phyloP scores from a whole-genome alignment of 768 basidiomycete species.

The Boletus subparvulus region DNA sequence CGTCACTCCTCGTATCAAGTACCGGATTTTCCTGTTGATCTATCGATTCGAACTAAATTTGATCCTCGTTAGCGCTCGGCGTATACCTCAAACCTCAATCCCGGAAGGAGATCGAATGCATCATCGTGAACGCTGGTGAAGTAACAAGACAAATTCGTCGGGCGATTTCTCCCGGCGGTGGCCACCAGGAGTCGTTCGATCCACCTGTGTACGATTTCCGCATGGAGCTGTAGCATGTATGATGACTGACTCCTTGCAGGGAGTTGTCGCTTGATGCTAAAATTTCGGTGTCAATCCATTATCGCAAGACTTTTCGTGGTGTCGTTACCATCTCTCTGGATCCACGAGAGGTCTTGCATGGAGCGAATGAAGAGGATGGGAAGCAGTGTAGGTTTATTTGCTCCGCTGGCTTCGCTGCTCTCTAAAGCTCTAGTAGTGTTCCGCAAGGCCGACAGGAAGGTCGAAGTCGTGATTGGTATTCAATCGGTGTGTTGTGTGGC shows the following conservation, averaged over 20 bases:
- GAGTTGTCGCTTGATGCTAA: neutral
- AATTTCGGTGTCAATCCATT: neutral
- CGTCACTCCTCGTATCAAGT: neutral
- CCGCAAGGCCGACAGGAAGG: neutral
- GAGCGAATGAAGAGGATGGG: neutral
- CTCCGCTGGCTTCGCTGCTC: neutral
- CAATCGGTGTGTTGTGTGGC: neutral
- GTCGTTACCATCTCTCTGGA: neutral
- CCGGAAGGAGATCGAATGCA: neutral
- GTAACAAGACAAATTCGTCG: neutral
- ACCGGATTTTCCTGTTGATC: neutral
- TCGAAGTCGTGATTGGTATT: neutral
- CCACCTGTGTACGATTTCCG: neutral
- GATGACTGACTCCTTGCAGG: neutral
- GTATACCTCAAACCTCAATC: neutral
- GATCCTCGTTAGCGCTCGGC: neutral
- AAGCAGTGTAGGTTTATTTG: neutral
- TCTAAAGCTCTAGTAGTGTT: neutral
- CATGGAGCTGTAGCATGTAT: neutral
- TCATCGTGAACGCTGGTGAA: neutral
- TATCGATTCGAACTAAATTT: neutral
- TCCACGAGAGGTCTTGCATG: neutral
- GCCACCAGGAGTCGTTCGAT: neutral
- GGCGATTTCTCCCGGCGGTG: neutral
- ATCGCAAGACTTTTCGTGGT: neutral